Evolutionary conservation across 345 rosid species (phyloP).

Genomic region (Eucalyptus albens): DNA sequence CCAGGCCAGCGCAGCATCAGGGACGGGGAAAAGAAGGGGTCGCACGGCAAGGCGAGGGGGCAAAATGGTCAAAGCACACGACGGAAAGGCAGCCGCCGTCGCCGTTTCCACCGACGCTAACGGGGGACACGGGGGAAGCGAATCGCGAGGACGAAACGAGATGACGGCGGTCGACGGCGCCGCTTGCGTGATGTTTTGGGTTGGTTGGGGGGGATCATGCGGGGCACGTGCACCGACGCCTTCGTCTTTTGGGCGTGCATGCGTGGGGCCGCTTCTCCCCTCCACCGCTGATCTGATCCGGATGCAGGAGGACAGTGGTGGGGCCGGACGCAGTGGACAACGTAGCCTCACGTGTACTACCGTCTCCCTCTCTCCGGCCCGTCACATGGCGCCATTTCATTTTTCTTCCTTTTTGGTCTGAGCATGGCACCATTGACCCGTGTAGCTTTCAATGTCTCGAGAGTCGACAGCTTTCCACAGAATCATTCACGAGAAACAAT

Average conservation of each 20-base stretch:
- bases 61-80: neutral
- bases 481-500: neutral
- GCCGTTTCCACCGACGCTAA: neutral
- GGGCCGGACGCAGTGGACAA: neutral
- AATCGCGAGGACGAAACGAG: neutral
- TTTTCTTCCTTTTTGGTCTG: no score
- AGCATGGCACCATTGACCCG: neutral
- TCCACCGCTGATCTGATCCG: neutral
- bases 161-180: neutral
- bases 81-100: neutral
- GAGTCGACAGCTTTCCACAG: neutral
- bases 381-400: neutral
- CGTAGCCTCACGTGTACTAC: neutral
- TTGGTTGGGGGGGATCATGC: neutral
- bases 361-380: neutral
- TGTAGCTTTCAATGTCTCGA: neutral
- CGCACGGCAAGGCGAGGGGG: neutral
- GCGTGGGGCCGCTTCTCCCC: neutral
- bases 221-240: neutral
- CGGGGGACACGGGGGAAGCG: neutral
- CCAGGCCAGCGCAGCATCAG: neutral
- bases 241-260: no score
- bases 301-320: neutral
- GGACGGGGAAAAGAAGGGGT: neutral
- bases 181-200: neutral